Percentiles rank a stretch among this genome's conserved stretches.
phyloP scores from a whole-genome alignment of 352 stramenopile genomes.

The Pythium graminicola region DNA sequence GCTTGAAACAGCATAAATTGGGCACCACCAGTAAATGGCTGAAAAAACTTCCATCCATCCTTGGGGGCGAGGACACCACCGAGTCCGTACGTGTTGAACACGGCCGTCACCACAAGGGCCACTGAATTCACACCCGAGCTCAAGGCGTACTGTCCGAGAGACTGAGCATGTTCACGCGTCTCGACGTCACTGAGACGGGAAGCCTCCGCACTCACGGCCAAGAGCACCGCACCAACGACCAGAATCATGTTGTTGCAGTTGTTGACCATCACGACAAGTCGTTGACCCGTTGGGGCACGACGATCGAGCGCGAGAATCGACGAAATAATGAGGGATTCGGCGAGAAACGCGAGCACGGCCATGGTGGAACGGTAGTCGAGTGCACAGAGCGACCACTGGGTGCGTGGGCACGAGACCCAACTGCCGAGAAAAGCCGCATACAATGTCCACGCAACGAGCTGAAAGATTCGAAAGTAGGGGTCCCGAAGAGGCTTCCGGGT shows the following conservation, averaged over 20 bases:
- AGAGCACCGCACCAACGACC: constrained; percentile 53
- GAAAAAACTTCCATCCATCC: constrained; percentile 77
- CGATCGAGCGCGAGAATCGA: constrained; percentile 60
- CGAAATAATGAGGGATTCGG: constrained; percentile 71
- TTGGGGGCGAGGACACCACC: constrained; percentile 65
- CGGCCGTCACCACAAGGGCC: constrained; percentile 59
- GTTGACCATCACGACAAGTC: constrained; percentile 66
- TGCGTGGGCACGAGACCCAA: constrained; percentile 32
- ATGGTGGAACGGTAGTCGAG: constrained; percentile 45
- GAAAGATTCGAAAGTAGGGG: constrained; percentile 62
- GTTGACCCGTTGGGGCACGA: constrained; percentile 34
- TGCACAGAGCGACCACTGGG: constrained; percentile 32
- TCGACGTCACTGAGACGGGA: constrained; percentile 29
- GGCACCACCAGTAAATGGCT: constrained; percentile 71
- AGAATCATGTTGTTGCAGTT: constrained; percentile 86
- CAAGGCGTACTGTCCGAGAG: constrained; percentile 39
- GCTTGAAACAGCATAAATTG: constrained; percentile 72
- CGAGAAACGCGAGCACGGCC: constrained; percentile 58
- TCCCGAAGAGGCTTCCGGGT: constrained; percentile 25
- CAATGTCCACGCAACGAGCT: constrained; percentile 49
- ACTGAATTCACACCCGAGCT: constrained; percentile 54
- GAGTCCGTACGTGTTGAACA: constrained; percentile 81
- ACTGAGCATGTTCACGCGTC: constrained; percentile 23
- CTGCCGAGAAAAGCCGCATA: constrained; percentile 49
- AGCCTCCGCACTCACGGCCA: constrained; percentile 57